Conservation (phyloP, 139 green algal genomes). For the Haematococcus lacustris region DNA sequence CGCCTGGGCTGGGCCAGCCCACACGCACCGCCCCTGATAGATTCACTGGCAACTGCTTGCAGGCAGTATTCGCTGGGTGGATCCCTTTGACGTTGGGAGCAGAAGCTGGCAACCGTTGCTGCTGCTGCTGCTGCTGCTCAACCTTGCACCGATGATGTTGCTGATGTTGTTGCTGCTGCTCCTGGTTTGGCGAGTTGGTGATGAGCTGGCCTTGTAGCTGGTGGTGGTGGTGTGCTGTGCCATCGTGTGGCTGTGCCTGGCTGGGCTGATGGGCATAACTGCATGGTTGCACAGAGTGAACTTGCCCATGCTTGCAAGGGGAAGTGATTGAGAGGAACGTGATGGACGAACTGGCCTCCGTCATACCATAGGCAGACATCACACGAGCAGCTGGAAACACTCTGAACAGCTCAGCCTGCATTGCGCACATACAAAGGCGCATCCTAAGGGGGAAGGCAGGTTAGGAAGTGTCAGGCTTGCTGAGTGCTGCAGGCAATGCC, state of each 20-base stretch:
- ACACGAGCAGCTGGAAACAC: slow-evolving; percentile 60
- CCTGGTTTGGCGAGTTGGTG: not conserved
- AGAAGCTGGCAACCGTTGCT: slow-evolving; percentile 2
- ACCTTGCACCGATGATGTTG: too few species aligned
- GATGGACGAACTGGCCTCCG: slow-evolving; percentile 73
- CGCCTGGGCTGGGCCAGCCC: too few species aligned
- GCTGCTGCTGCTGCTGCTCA: slow-evolving; percentile 8
- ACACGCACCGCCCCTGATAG: too few species aligned
- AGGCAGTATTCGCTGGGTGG: not conserved
- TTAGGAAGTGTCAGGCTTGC: too few species aligned
- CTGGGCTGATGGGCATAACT: not conserved
- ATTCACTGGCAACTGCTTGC: too few species aligned
- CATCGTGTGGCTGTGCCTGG: not conserved
- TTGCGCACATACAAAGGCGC: too few species aligned
- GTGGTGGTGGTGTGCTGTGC: not conserved
- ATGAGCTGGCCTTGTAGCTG: too few species aligned
- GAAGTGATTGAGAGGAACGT: slow-evolving; percentile 49
- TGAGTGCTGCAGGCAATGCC: too few species aligned
- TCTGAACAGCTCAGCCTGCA: too few species aligned
- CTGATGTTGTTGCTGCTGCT: slow-evolving; percentile 16
- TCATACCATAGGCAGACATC: slow-evolving; percentile 82
- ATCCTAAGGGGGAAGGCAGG: too few species aligned
- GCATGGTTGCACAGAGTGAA: not conserved
- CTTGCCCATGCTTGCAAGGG: not conserved
- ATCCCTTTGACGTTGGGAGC: not conserved